Conservation (phyloP, 345 rosid genomes). For the Linum trigynum region DNA sequence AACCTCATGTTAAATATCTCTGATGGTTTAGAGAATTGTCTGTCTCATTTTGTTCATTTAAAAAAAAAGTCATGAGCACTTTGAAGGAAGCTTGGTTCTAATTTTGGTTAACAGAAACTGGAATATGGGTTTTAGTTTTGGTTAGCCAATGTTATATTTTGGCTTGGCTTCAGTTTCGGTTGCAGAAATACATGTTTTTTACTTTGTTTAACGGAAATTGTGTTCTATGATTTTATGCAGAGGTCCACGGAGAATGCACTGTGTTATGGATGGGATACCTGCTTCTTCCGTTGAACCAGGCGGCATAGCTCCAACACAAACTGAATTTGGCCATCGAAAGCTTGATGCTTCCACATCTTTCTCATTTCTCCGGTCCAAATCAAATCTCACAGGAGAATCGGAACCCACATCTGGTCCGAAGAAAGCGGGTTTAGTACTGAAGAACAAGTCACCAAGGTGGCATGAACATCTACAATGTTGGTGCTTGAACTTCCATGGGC, state of each 20-base stretch:
- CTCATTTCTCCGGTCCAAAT: conserved; percentile 21
- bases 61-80: no score
- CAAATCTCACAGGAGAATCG: conserved; percentile 13
- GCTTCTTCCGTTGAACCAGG: conserved; percentile 22
- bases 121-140: no score
- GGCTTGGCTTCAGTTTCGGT: no score
- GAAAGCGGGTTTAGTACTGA: conserved; percentile 16
- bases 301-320: conserved; percentile 24
- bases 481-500: conserved; percentile 12
- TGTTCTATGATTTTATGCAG: conserved; percentile 4
- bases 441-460: conserved; percentile 10
- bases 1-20: no score
- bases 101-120: no score
- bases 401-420: conserved; percentile 17
- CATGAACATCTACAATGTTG: conserved; percentile 8
- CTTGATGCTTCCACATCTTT: conserved; percentile 17
- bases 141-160: no score
- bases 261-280: conserved; percentile 28
- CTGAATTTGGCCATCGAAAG: conserved; percentile 16
- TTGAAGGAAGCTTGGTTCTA: no score
- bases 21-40: no score
- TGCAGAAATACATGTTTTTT: no score
- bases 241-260: conserved; percentile 30
- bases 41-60: no score
- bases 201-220: not conserved